Conservation (phyloP, 1,284 basidiomycete species). For the Stereum hirsutum region DNA sequence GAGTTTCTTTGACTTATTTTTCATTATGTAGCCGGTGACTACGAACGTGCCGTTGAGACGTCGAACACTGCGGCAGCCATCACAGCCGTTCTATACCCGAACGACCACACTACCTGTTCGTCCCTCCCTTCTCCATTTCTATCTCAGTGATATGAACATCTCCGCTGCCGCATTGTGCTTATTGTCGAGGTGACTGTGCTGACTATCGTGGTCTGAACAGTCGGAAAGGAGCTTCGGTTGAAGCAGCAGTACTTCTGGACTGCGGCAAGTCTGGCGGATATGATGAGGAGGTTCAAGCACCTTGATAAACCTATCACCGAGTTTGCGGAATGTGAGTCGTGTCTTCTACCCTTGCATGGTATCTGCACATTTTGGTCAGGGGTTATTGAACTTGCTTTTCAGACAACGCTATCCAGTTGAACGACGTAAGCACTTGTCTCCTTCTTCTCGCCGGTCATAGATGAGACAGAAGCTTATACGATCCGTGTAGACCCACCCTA, state of each 20-base stretch:
- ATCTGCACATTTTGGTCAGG: background rate
- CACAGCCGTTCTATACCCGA: constrained; percentile 83
- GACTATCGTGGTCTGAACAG: constrained; percentile 22
- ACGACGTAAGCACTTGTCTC: constrained; percentile 46
- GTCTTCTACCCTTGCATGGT: constrained; percentile 6
- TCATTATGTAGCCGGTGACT: constrained; percentile 64
- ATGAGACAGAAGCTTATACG: constrained; percentile 1
- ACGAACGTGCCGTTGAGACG: constrained; percentile 78
- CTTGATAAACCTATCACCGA: constrained; percentile 60
- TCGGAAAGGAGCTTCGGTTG: constrained; percentile 84
- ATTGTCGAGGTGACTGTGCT: constrained; percentile 6
- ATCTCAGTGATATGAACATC: no score
- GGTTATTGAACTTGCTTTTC: background rate
- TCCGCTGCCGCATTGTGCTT: no score
- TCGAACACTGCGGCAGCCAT: constrained; percentile 87
- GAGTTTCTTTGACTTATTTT: background rate
- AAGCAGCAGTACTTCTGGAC: constrained; percentile 97
- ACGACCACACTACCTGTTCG: constrained; percentile 68
- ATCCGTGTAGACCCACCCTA: constrained; percentile 75
- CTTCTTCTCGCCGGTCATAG: background rate
- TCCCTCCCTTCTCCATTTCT: constrained; percentile 7
- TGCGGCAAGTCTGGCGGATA: constrained; percentile 79
- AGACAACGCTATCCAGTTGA: constrained; percentile 86
- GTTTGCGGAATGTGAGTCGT: constrained; percentile 66
- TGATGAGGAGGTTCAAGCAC: constrained; percentile 77